Evolutionary conservation across 2,329 filamentous ascomycete species (phyloP).

Genomic region (Sarocladium strictum): DNA sequence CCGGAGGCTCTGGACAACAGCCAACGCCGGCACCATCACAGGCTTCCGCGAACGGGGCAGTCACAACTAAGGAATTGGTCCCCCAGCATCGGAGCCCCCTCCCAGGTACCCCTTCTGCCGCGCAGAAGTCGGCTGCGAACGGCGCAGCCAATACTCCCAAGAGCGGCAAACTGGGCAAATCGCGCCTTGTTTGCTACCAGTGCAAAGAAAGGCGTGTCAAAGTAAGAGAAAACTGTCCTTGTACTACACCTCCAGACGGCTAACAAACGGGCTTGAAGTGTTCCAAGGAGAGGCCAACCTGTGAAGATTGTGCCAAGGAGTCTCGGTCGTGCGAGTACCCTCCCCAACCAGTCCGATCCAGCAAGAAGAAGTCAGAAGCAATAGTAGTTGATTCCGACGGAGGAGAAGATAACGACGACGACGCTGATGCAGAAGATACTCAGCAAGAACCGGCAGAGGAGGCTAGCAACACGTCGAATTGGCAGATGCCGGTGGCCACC

Average conservation of each 20-base stretch:
- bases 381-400: slow-evolving; percentile 14
- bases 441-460: neutral
- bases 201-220: slow-evolving; percentile 31
- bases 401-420: slow-evolving; percentile 13
- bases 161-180: slow-evolving; percentile 21
- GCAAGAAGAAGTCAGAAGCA: slow-evolving; percentile 17
- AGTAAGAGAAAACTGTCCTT: slow-evolving; percentile 21
- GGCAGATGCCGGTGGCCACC: slow-evolving; percentile 12
- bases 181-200: slow-evolving; percentile 28
- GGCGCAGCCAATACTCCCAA: slow-evolving; percentile 9
- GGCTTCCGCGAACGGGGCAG: slow-evolving; percentile 18
- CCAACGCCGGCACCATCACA: slow-evolving; percentile 17
- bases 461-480: neutral
- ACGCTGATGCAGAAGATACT: slow-evolving; percentile 14
- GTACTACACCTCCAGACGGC: no score
- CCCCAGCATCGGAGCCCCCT: slow-evolving; percentile 17
- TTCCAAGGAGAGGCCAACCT: slow-evolving; percentile 32
- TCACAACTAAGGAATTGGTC: slow-evolving; percentile 25
- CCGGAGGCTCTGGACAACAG: slow-evolving; percentile 22
- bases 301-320: slow-evolving; percentile 28
- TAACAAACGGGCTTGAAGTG: slow-evolving; percentile 26
- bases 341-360: slow-evolving; percentile 19
- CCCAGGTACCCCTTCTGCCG: slow-evolving; percentile 11
- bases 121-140: slow-evolving; percentile 1
- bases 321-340: slow-evolving; percentile 33